Evolutionary conservation across 202 grass and related monocot genomes (phyloP), one percentile per base, ranked within the genome.

Genomic region (Cymbopogon flexuosus): DNA sequence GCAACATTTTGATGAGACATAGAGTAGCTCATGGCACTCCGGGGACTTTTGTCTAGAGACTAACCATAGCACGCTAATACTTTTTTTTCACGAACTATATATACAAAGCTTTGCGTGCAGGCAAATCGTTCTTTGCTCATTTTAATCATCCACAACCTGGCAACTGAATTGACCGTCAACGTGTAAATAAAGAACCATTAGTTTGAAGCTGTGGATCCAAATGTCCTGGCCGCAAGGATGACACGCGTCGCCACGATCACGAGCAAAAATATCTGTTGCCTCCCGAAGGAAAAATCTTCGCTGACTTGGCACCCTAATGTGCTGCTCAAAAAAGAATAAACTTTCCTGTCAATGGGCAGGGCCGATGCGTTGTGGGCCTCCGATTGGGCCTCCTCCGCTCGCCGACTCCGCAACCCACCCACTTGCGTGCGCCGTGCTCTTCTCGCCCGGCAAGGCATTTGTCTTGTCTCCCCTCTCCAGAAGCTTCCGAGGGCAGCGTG

Each of bases 401-500:
- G 6, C 36, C 10, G 3, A 33, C 13, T 10, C 33, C 6, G 5
- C 39, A 11, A 15, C 5, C 29, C 23, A 31, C 19, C 4, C 62
- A 62, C 67, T 10, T 9, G 72, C 36, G 8, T n/a, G n/a, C 27
- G 18, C 15, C 67, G 22, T 61, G 21, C 57, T 2, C 33, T 1
- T 7, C 16, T 47, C 31, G 2, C 16, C 18, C 22, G 65, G 11
- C 43, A 13, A 45, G 42, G 35, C 37, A 15, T n/a, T n/a, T n/a
- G n/a, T n/a, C 1, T 24, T 1, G 5, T 11, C 37, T 3, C 11
- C 0, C 3, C 3, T 22, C 22, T 83, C 87, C 72, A 85, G 77
- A 89, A 89, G 33, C 56, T 88, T 84, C 81, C 64, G 64, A 52
- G 63, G 7, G 41, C 30, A 16, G 43, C 16, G 31, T 19, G 49